These are phyloP conservation scores for Lasiodiplodia sp. DNA, from an alignment of 2,329 filamentous ascomycete genomes.

Conservation along the genomic window DNA sequence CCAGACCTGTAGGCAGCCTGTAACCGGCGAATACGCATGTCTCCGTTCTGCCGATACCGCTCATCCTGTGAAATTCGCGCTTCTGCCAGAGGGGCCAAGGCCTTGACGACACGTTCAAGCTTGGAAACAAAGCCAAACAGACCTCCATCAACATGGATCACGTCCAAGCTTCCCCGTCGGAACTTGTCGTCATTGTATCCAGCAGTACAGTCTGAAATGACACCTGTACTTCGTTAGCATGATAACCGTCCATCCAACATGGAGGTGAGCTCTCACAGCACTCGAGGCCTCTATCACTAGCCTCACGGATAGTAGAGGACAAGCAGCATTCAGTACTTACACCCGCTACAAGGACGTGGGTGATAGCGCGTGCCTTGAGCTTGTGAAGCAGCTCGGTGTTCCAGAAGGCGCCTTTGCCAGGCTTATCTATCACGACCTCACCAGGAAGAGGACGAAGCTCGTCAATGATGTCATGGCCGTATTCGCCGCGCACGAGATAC, in stretches of 20 bases:
- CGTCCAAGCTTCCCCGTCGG: conserved; percentile 57
- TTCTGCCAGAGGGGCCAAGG: conserved; percentile 35
- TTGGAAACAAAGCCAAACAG: conserved; percentile 59
- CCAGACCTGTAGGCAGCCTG: conserved; percentile 54
- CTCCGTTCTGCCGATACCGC: conserved; percentile 42
- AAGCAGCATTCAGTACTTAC: conserved; percentile 68
- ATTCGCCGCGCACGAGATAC: conserved; percentile 61
- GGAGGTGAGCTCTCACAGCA: conserved; percentile 52
- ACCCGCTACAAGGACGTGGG: conserved; percentile 64
- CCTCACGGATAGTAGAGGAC: conserved; percentile 63
- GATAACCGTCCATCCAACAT: neutral
- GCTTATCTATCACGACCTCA: conserved; percentile 65
- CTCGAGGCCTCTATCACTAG: conserved; percentile 67
- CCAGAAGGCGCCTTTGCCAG: conserved; percentile 67
- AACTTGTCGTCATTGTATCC: conserved; percentile 58
- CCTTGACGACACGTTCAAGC: conserved; percentile 50
- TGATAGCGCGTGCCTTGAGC: conserved; percentile 63
- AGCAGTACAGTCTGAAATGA: conserved; percentile 53
- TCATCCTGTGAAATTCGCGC: conserved; percentile 11
- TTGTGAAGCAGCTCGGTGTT: conserved; percentile 61
- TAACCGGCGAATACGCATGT: conserved; percentile 54
- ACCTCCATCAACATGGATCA: conserved; percentile 59
- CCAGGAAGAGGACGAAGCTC: conserved; percentile 59
- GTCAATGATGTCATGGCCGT: conserved; percentile 63
- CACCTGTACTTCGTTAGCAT: conserved; percentile 37